Conservation (phyloP, 371 early-diverging fungal genomes). For the Rhizomucor pusillus region DNA sequence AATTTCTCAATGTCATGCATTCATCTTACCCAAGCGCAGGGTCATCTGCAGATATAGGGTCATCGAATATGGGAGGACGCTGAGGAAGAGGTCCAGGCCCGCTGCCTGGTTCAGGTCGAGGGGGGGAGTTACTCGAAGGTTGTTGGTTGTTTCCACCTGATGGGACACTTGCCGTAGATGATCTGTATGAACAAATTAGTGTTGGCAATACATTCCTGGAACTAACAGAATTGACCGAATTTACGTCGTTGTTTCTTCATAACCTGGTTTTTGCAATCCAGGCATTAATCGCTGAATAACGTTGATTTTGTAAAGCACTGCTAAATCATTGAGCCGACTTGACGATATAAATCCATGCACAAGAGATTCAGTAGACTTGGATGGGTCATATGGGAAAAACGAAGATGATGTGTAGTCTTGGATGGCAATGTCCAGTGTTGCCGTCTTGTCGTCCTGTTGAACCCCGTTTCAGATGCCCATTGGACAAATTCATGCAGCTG, state of each 20-base stretch:
- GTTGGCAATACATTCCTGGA: background rate
- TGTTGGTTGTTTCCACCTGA: slow-evolving; percentile 6
- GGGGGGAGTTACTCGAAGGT: background rate
- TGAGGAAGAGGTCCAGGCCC: slow-evolving; percentile 6
- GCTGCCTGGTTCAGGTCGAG: slow-evolving; percentile 1
- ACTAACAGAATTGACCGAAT: background rate
- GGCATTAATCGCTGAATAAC: slow-evolving; percentile 71
- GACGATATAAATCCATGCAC: slow-evolving; percentile 61
- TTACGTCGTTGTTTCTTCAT: slow-evolving; percentile 20
- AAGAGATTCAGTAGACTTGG: slow-evolving; percentile 39
- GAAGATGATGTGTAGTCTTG: slow-evolving; percentile 56
- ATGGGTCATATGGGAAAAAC: slow-evolving; percentile 50
- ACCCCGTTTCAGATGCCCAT: background rate
- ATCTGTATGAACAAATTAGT: background rate
- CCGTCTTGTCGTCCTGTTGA: slow-evolving; percentile 59
- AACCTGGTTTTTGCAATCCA: slow-evolving; percentile 55
- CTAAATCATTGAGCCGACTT: slow-evolving; percentile 56
- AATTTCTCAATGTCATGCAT: background rate
- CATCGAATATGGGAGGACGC: slow-evolving; percentile 30
- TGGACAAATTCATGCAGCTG: background rate
- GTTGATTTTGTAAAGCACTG: slow-evolving; percentile 57
- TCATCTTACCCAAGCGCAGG: slow-evolving; percentile 19
- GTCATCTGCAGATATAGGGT: slow-evolving; percentile 32
- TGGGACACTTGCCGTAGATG: slow-evolving; percentile 1
- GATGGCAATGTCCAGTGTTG: slow-evolving; percentile 51